Evolutionary conservation across 495 filamentous ascomycete species (phyloP).

Genomic region (Penicillium steckii): DNA sequence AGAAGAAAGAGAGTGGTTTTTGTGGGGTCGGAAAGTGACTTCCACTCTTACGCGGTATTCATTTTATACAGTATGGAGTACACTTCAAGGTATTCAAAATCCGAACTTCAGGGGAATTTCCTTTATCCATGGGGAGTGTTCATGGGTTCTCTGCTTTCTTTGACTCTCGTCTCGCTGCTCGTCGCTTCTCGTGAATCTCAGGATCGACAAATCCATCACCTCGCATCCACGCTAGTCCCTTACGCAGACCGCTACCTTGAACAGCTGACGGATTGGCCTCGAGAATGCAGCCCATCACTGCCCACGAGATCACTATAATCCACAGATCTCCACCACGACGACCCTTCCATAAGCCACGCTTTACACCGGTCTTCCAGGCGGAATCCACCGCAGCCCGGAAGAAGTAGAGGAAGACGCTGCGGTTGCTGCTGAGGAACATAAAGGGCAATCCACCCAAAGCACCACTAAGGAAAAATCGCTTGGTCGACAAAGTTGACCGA

Average conservation of each 20-base stretch:
- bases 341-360: conserved; percentile 79
- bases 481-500: conserved; percentile 68
- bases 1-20: no score
- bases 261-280: conserved; percentile 68
- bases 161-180: conserved; percentile 26
- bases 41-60: conserved; percentile 13
- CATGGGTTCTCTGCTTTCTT: conserved; percentile 19
- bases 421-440: conserved; percentile 66
- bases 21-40: conserved; percentile 26
- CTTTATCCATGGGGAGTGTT: no score
- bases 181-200: conserved; percentile 32
- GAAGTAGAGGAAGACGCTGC: conserved; percentile 66
- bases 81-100: background rate
- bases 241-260: conserved; percentile 64
- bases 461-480: conserved; percentile 85
- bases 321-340: conserved; percentile 78
- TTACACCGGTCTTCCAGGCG: conserved; percentile 87
- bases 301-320: conserved; percentile 75
- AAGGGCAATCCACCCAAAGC: conserved; percentile 76
- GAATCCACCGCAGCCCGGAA: conserved; percentile 73
- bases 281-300: conserved; percentile 74
- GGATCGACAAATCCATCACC: conserved; percentile 65
- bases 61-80: background rate
- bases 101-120: background rate
- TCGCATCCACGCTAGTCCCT: conserved; percentile 69